These are phyloP conservation scores for Monilinia fructigena DNA, from an alignment of 2,329 filamentous ascomycete genomes.

Conservation along the genomic window DNA sequence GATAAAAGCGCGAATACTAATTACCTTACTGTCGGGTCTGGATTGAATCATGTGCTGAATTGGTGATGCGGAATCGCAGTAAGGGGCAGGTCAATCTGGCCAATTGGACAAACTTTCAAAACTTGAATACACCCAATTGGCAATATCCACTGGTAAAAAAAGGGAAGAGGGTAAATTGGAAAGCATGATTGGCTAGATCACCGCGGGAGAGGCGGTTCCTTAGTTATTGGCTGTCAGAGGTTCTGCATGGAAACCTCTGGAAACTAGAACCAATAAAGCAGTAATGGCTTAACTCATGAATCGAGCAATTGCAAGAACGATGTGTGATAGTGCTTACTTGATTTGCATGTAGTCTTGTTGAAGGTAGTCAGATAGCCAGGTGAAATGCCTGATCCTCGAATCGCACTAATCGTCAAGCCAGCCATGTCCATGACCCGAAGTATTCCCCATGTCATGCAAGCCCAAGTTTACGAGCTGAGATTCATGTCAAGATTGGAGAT, in stretches of 20 bases:
- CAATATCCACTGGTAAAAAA: not conserved
- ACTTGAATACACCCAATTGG: not conserved
- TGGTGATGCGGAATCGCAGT: constrained; percentile 13
- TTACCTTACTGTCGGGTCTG: constrained; percentile 13
- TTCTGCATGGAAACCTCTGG: constrained; percentile 7
- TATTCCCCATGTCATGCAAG: not conserved
- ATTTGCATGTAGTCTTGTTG: not conserved
- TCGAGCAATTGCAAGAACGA: not conserved
- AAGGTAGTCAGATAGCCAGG: constrained; percentile 14
- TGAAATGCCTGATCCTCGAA: constrained; percentile 1
- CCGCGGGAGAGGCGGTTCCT: constrained; percentile 2
- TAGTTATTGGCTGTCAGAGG: constrained; percentile 6
- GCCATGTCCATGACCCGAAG: not conserved
- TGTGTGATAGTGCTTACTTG: constrained; percentile 20
- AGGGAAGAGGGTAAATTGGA: not conserved
- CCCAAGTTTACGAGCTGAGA: constrained; percentile 11
- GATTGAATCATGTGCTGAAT: constrained; percentile 18
- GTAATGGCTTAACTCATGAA: not conserved
- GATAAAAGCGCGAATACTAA: constrained; percentile 15
- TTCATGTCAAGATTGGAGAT: not conserved
- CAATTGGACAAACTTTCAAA: not conserved
- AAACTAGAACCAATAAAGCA: not conserved
- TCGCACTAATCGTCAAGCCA: not conserved
- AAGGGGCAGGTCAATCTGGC: not conserved
- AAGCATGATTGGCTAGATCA: constrained; percentile 1